Evolutionary conservation across 768 basidiomycete species (phyloP).

Genomic region (Boletus coccyginus): DNA sequence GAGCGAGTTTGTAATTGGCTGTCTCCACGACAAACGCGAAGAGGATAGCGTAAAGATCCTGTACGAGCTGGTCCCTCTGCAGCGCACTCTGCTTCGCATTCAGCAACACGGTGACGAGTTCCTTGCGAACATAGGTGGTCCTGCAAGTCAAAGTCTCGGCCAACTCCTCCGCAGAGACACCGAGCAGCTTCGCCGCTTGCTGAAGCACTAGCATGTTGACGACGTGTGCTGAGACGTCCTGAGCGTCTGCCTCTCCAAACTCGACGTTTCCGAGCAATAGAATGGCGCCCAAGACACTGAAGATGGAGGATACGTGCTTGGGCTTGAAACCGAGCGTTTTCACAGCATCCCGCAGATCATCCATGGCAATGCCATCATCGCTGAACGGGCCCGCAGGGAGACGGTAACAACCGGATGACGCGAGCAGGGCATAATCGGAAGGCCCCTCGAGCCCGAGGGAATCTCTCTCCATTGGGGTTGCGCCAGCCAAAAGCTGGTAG

Average conservation of each 20-base stretch:
- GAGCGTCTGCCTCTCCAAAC: conserved; percentile 53
- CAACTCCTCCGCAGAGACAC: conserved; percentile 52
- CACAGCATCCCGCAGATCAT: conserved; percentile 55
- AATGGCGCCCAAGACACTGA: conserved; percentile 50
- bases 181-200: conserved; percentile 48
- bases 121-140: conserved; percentile 57
- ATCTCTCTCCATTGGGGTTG: conserved; percentile 54
- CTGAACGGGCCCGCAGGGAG: conserved; percentile 63
- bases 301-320: conserved; percentile 55
- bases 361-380: conserved; percentile 57
- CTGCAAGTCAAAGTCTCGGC: conserved; percentile 53
- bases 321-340: conserved; percentile 59
- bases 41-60: conserved; percentile 61
- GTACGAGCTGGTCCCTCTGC: conserved; percentile 54
- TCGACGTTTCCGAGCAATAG: conserved; percentile 57
- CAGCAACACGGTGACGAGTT: conserved; percentile 55
- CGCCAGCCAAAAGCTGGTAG: conserved; percentile 63
- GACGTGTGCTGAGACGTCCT: conserved; percentile 53
- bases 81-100: conserved; percentile 47
- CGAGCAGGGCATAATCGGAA: conserved; percentile 55
- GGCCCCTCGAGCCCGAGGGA: conserved; percentile 52
- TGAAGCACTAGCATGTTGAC: conserved; percentile 47
- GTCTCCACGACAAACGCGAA: conserved; percentile 64
- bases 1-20: conserved; percentile 55
- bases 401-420: conserved; percentile 59